Evolutionary conservation across 2,329 filamentous ascomycete species (phyloP).

Genomic region (Aspergillus sp.): DNA sequence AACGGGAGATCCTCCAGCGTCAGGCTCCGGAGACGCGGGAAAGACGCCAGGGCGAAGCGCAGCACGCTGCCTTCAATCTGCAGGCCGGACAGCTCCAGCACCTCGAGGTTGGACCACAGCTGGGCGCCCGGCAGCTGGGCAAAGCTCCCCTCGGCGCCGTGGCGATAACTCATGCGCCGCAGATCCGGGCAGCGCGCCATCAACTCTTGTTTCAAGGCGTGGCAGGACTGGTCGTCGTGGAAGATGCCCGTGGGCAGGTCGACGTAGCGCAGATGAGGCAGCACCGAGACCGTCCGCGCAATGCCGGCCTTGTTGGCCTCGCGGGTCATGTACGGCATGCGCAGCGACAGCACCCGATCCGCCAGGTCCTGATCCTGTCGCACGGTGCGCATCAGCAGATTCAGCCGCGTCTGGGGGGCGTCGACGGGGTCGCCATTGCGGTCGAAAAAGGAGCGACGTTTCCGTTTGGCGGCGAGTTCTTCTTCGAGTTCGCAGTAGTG

Average conservation of each 20-base stretch:
- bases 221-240: slow-evolving; percentile 66
- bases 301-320: slow-evolving; percentile 78
- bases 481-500: slow-evolving; percentile 90
- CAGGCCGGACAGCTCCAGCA: slow-evolving; percentile 32
- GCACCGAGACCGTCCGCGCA: slow-evolving; percentile 73
- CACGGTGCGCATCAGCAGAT: slow-evolving; percentile 71
- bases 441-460: slow-evolving; percentile 63
- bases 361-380: slow-evolving; percentile 67
- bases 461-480: slow-evolving; percentile 68
- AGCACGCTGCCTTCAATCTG: slow-evolving; percentile 40
- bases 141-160: slow-evolving; percentile 70
- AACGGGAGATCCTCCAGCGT: slow-evolving; percentile 62
- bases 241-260: slow-evolving; percentile 86
- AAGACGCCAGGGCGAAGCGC: slow-evolving; percentile 59
- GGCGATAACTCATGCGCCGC: slow-evolving; percentile 78
- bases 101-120: slow-evolving; percentile 35
- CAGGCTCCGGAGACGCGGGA: slow-evolving; percentile 62
- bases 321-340: slow-evolving; percentile 89
- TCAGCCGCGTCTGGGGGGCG: slow-evolving; percentile 64
- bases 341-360: slow-evolving; percentile 65
- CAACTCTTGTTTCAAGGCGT: slow-evolving; percentile 71
- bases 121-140: slow-evolving; percentile 56
- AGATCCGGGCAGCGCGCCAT: slow-evolving; percentile 75
- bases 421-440: slow-evolving; percentile 75
- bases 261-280: slow-evolving; percentile 78